These are phyloP conservation scores for Alternaria viburni DNA, from an alignment of 2,329 filamentous ascomycete species.

Conservation along the genomic window DNA sequence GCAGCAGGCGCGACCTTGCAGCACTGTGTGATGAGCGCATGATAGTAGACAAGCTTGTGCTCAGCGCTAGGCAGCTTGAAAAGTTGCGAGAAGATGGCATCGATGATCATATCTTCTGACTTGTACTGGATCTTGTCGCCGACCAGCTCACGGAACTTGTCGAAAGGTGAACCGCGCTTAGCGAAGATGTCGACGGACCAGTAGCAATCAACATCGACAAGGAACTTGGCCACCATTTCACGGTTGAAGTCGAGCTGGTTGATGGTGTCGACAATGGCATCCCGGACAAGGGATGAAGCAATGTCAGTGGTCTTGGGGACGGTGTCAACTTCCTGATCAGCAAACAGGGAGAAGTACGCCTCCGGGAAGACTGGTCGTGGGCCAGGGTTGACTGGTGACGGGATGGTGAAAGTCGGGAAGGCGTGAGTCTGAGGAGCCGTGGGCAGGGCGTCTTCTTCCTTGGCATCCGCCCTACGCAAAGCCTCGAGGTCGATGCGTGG, in stretches of 20 bases:
- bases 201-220: constrained; percentile 95
- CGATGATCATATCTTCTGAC: constrained; percentile 95
- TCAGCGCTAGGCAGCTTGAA: constrained; percentile 86
- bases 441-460: constrained; percentile 55
- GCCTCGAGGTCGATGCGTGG: constrained; percentile 58
- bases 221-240: constrained; percentile 80
- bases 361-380: constrained; percentile 84
- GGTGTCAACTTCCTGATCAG: constrained; percentile 83
- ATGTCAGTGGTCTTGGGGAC: constrained; percentile 80
- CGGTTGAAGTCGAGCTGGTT: constrained; percentile 94
- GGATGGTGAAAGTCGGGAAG: constrained; percentile 78
- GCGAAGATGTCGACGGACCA: constrained; percentile 90
- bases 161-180: constrained; percentile 90
- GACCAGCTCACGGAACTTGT: constrained; percentile 73
- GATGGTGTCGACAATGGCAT: constrained; percentile 88
- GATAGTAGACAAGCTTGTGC: constrained; percentile 96
- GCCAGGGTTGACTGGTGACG: constrained; percentile 76
- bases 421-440: constrained; percentile 68
- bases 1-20: constrained; percentile 96
- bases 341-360: constrained; percentile 91
- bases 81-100: constrained; percentile 94
- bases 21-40: constrained; percentile 89
- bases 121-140: constrained; percentile 87
- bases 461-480: constrained; percentile 64
- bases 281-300: constrained; percentile 81